A percentile compares a stretch with the other conserved stretches of the same genome.
Evolutionary conservation across 2,329 filamentous ascomycete species (phyloP).

Genomic region (Ophiostoma quercus): DNA sequence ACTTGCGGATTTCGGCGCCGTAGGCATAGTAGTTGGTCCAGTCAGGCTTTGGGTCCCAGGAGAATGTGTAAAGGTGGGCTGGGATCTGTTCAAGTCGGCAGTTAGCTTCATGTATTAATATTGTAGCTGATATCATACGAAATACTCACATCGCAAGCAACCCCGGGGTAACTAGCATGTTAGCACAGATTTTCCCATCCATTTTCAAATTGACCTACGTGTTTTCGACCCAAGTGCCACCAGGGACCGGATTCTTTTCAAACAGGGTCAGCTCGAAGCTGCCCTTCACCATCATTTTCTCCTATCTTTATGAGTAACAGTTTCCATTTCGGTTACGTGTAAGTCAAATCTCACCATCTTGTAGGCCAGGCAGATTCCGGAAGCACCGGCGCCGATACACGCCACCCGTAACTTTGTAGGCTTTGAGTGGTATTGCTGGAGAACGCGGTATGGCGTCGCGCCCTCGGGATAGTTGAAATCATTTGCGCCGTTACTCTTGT

Average conservation of each 20-base stretch:
- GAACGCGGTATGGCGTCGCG: slow-evolving; percentile 31
- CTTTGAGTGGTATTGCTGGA: slow-evolving; percentile 36
- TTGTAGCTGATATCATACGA: neutral
- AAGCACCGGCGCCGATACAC: slow-evolving; percentile 44
- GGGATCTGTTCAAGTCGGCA: slow-evolving; percentile 26
- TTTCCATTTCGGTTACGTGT: neutral
- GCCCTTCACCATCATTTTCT: slow-evolving; percentile 35
- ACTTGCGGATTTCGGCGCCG: slow-evolving; percentile 29
- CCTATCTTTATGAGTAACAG: slow-evolving; percentile 20
- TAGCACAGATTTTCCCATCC: neutral
- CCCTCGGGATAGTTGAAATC: slow-evolving; percentile 28
- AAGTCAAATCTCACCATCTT: slow-evolving; percentile 30
- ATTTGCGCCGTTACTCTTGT: neutral
- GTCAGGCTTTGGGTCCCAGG: slow-evolving; percentile 32
- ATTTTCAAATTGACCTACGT: slow-evolving; percentile 28
- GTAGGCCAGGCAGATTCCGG: slow-evolving; percentile 44
- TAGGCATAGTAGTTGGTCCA: slow-evolving; percentile 34
- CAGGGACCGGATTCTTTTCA: slow-evolving; percentile 45
- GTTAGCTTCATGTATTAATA: neutral
- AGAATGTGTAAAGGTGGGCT: slow-evolving; percentile 38
- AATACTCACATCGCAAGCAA: slow-evolving; percentile 3
- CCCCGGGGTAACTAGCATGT: neutral
- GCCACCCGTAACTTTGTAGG: slow-evolving; percentile 34
- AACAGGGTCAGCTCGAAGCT: slow-evolving; percentile 39
- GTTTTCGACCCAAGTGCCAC: slow-evolving; percentile 51